Evolutionary conservation across 148 eudicot genomes (phyloP).

Genomic region (Vaccinium myrtillus): DNA sequence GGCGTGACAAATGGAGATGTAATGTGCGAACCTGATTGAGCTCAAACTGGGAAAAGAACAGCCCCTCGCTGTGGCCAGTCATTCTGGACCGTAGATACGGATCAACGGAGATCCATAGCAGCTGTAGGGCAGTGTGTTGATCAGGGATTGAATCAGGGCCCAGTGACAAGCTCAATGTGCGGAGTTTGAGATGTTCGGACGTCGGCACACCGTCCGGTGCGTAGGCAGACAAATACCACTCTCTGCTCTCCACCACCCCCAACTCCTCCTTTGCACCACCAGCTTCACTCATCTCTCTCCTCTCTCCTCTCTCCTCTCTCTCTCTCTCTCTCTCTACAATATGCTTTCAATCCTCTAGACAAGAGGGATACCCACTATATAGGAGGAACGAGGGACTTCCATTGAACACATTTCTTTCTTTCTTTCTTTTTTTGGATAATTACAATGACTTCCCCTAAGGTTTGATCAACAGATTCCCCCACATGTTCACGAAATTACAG

Average conservation of each 20-base stretch:
- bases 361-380: not conserved
- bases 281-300: conserved; percentile 16
- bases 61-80: conserved; percentile 32
- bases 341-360: too few relatives aligned
- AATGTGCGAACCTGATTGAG: conserved; percentile 20
- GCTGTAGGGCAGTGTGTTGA: conserved; percentile 27
- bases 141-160: conserved; percentile 32
- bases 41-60: conserved; percentile 22
- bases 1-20: too few relatives aligned
- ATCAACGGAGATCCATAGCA: conserved; percentile 34
- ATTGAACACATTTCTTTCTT: not conserved
- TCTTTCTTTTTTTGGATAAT: not conserved
- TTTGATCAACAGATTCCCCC: too few relatives aligned
- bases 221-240: conserved; percentile 36
- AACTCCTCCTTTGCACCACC: conserved; percentile 6
- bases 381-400: too few relatives aligned
- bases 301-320: conserved; percentile 4
- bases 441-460: too few relatives aligned
- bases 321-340: not conserved
- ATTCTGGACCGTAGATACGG: conserved; percentile 37
- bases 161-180: conserved; percentile 22
- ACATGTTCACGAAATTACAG: too few relatives aligned
- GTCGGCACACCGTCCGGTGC: conserved; percentile 35
- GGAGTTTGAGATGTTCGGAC: conserved; percentile 36
- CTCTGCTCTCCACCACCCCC: conserved; percentile 30